Evolutionary conservation across 148 eudicot genomes (phyloP).

Genomic region (Rhododendron vialii): DNA sequence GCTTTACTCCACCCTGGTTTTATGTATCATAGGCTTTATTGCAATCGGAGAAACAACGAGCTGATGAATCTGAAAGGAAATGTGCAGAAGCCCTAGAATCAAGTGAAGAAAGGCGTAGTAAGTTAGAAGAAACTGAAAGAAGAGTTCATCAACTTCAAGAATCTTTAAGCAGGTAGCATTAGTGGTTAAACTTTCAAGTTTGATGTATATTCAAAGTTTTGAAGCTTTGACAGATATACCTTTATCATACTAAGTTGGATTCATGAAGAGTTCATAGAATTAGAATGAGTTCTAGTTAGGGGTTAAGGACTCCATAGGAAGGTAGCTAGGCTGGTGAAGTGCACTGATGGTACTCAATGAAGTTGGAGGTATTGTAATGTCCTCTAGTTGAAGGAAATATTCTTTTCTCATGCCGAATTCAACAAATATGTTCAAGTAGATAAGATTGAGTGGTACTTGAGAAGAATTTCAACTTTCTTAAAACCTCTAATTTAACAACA

Average conservation of each 20-base stretch:
- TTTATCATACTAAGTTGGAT: not conserved
- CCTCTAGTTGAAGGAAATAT: not conserved
- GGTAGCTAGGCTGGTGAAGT: not conserved
- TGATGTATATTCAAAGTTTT: not conserved
- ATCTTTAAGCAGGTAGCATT: conserved; percentile 67
- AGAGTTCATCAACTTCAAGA: conserved; percentile 90
- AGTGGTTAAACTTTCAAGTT: conserved; percentile 3
- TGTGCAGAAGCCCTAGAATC: conserved; percentile 59
- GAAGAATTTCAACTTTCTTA: not conserved
- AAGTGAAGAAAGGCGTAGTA: conserved; percentile 63
- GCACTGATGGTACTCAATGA: not conserved
- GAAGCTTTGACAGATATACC: not conserved
- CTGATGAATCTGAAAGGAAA: conserved; percentile 72
- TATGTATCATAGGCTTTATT: conserved; percentile 46
- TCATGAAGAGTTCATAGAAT: not conserved
- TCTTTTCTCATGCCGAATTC: not conserved
- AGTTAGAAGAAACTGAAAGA: conserved; percentile 87
- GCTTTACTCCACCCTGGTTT: not conserved
- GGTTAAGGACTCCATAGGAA: not conserved
- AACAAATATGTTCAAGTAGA: not conserved
- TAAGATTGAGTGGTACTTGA: not conserved
- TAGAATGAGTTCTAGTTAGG: not conserved
- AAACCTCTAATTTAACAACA: not conserved
- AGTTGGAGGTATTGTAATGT: not conserved
- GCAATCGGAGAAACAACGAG: conserved; percentile 64